Evolutionary conservation across 78 protist species (phyloP), one percentile per base, ranked within the genome.

Genomic region (Blattamonas nauphoetae): DNA sequence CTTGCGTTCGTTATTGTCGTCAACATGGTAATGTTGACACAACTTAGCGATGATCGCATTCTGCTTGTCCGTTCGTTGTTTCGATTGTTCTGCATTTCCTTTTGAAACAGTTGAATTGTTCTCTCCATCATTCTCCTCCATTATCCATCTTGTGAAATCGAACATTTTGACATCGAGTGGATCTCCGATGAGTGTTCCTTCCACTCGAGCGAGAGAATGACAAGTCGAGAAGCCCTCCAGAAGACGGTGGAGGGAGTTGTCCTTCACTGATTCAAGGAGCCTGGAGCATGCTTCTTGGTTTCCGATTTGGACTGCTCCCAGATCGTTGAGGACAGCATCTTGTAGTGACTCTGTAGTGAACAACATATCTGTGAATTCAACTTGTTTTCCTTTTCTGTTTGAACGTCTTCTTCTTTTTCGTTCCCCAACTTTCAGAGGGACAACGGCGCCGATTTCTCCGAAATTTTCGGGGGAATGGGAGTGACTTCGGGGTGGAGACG

Each of bases 81-180:
- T 11, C 71, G 11, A 11, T 55, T 55, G 38, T 55, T 55, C 71
- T 55, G 11, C 71, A 21, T 55, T 21, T 21, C 21, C 71, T 29
- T 55, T 21, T 55, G 71, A 29, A 11, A 29, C 21, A 11, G 71
- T 29, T 55, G 71, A 21, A 29, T 29, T 29, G 21, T 55, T 29
- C 71, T 11, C 21, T 11, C 21, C 71, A 29, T 11, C 71, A 29
- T 55, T 55, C 71, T 55, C 71, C 71, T 55, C 21, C 71, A 55
- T 55, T 82, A 78, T 42, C 86, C 95, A 89, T 1, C 45, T 5
- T 0, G 93, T 87, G 33, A 86, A 89, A 29, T 85, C 78, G 77
- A 94, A 93, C 94, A 93, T 91, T 85, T 89, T 91, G 45, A 92
- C 81, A 6, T 95, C 97, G 2, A 95, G 85, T 1, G 95, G 94